phyloP scores from a whole-genome alignment of 2,329 filamentous ascomycete genomes.

The Aspergillus sp. region DNA sequence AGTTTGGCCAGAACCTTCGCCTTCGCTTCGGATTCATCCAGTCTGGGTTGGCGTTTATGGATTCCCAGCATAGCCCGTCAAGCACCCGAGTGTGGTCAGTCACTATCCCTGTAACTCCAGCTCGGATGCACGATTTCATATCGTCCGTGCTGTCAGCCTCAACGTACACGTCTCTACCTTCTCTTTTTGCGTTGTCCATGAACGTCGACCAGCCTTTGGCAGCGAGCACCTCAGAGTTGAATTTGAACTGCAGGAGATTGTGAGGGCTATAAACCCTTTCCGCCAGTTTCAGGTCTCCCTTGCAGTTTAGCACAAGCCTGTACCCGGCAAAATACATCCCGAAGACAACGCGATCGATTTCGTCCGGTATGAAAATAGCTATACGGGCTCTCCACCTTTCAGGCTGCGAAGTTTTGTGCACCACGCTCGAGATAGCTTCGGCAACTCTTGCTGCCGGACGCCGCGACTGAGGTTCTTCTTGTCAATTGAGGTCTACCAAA shows the following conservation, averaged over 20 bases:
- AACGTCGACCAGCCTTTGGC: neutral
- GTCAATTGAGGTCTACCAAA: neutral
- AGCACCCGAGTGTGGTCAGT: neutral
- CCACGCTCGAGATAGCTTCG: neutral
- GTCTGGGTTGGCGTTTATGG: neutral
- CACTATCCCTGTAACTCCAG: neutral
- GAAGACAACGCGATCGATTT: neutral
- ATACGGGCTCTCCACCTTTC: neutral
- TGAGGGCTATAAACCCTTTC: neutral
- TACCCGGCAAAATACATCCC: neutral
- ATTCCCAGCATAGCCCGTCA: neutral
- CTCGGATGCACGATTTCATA: constrained; percentile 2
- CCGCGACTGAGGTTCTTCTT: neutral
- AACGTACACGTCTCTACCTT: neutral
- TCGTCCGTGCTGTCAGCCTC: neutral
- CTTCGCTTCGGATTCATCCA: neutral
- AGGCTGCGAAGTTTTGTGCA: neutral
- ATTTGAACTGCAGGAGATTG: neutral
- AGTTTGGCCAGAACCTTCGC: no score
- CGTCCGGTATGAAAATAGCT: neutral
- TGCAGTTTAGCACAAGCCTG: neutral
- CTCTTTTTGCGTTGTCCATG: neutral
- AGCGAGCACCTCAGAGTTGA: neutral
- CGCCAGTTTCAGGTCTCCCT: neutral
- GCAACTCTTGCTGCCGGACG: neutral